phyloP scores from a whole-genome alignment of 2,329 filamentous ascomycete species.

The Teratosphaeriaceae sp. region DNA sequence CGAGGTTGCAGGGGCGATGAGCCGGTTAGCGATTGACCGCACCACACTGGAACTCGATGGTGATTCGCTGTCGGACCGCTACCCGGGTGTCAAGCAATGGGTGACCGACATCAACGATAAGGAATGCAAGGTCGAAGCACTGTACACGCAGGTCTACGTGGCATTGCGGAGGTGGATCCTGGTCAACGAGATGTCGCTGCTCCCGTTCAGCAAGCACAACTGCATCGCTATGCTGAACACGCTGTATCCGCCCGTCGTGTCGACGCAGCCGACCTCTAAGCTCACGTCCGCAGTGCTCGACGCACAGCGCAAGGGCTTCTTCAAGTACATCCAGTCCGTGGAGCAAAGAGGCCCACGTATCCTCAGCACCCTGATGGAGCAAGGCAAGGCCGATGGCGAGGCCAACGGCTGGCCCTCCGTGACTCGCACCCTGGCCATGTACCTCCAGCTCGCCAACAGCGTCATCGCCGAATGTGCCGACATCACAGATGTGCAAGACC shows the following conservation, averaged over 20 bases:
- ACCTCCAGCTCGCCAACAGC: constrained; percentile 51
- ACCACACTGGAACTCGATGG: constrained; percentile 41
- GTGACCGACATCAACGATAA: constrained; percentile 38
- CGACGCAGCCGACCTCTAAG: constrained; percentile 44
- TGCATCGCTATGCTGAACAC: constrained; percentile 64
- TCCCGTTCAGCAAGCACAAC: constrained; percentile 58
- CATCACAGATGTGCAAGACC: constrained; percentile 39
- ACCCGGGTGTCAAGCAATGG: constrained; percentile 52
- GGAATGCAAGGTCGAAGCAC: constrained; percentile 45
- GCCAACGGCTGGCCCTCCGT: constrained; percentile 50
- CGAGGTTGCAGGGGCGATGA: constrained; percentile 50
- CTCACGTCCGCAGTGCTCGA: constrained; percentile 47
- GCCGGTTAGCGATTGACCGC: constrained; percentile 46
- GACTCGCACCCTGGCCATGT: constrained; percentile 48
- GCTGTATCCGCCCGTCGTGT: constrained; percentile 52
- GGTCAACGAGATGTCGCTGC: constrained; percentile 57
- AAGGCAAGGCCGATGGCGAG: constrained; percentile 46
- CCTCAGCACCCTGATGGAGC: constrained; percentile 47
- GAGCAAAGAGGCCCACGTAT: constrained; percentile 50
- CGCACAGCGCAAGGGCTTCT: constrained; percentile 55
- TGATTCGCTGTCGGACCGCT: constrained; percentile 43
- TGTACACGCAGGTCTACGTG: constrained; percentile 57
- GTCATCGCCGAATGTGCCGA: constrained; percentile 55
- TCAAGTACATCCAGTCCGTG: constrained; percentile 54
- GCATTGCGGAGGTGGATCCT: constrained; percentile 59